Percentiles rank a stretch among this genome's conserved stretches.
These are phyloP conservation scores for Aspergillus viridinutans DNA, from an alignment of 2,329 filamentous ascomycete genomes.

Conservation along the genomic window DNA sequence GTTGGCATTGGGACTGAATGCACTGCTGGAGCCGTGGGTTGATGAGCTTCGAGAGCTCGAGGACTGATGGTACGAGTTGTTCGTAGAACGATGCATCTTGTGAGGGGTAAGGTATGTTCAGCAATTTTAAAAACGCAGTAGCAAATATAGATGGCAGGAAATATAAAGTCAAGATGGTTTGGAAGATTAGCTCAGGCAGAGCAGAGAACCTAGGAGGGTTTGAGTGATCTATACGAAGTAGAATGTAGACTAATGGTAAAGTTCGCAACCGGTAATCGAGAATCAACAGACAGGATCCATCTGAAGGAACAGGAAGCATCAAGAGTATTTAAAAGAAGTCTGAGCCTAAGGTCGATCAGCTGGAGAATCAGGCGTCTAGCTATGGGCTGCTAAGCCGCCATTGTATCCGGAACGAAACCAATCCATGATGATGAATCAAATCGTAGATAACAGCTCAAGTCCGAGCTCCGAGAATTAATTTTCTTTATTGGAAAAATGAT, in stretches of 20 bases:
- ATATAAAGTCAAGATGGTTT: neutral
- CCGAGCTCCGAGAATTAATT: conserved; percentile 12
- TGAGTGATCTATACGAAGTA: neutral
- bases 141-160: neutral
- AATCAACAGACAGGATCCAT: conserved; percentile 8
- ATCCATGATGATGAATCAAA: conserved; percentile 12
- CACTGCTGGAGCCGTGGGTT: conserved; percentile 78
- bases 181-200: neutral
- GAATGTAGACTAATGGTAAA: neutral
- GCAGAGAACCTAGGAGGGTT: neutral
- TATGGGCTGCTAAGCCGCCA: conserved; percentile 21
- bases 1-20: conserved; percentile 90
- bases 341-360: conserved; percentile 16
- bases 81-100: conserved; percentile 31
- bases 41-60: conserved; percentile 61
- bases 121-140: neutral
- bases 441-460: conserved; percentile 19
- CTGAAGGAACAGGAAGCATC: conserved; percentile 9
- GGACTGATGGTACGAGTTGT: conserved; percentile 24
- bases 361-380: conserved; percentile 11
- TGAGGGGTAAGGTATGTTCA: neutral
- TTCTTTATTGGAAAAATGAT: neutral
- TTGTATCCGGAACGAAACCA: conserved; percentile 12
- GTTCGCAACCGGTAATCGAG: neutral
- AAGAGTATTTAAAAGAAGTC: conserved; percentile 16